Conservation (phyloP, 2,329 filamentous ascomycete genomes). For the Penicillium digitatum region DNA sequence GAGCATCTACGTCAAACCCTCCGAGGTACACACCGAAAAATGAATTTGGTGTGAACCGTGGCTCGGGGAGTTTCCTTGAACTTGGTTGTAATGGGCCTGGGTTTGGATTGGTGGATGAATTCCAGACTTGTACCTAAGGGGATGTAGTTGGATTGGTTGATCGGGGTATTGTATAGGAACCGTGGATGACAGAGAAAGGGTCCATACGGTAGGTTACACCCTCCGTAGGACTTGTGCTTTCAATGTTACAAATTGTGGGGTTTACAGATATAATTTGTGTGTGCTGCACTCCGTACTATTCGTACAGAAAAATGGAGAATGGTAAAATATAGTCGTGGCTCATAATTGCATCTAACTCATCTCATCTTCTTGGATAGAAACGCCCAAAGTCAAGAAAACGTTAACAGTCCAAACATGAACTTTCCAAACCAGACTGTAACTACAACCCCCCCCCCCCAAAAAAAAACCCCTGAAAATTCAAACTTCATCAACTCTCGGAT, state of each 20-base stretch:
- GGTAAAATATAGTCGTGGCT: background rate
- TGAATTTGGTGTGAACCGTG: background rate
- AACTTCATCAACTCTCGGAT: background rate
- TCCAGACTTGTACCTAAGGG: background rate
- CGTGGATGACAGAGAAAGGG: background rate
- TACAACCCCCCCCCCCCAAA: background rate
- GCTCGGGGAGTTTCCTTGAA: background rate
- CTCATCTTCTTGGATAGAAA: background rate
- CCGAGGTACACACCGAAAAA: background rate
- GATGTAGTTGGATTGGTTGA: background rate
- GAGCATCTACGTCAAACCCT: no score
- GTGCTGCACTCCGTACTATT: background rate
- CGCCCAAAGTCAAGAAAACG: background rate
- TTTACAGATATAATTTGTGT: no score
- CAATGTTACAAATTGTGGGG: background rate
- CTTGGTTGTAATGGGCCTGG: background rate
- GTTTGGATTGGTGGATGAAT: background rate
- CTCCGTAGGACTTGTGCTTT: no score
- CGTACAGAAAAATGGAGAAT: background rate
- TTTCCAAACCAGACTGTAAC: background rate
- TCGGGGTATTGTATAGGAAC: background rate
- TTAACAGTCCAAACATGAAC: background rate
- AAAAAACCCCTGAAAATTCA: background rate
- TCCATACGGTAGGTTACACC: no score
- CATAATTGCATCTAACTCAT: constrained; percentile 1